These are phyloP conservation scores for Lagenaria siceraria DNA, from an alignment of 306 rosid species.

Conservation along the genomic window DNA sequence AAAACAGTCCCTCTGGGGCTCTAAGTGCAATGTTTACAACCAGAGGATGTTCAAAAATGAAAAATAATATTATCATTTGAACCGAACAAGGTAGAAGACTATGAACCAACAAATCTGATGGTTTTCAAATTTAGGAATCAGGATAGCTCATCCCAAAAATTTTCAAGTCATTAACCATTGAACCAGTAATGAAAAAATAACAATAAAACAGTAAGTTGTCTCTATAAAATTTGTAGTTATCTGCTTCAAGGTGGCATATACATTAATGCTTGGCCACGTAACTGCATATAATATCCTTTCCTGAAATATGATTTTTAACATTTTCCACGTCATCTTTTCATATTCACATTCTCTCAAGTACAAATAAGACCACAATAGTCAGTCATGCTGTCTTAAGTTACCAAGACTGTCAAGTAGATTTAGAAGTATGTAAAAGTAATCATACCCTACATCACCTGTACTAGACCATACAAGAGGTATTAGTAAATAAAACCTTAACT, in stretches of 20 bases:
- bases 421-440: neutral
- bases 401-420: neutral
- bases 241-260: neutral
- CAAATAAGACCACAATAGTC: neutral
- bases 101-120: neutral
- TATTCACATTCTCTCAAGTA: neutral
- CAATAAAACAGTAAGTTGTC: neutral
- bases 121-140: neutral
- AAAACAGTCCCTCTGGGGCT: conserved; percentile 18
- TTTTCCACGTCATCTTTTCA: neutral
- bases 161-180: neutral
- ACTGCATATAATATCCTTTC: neutral
- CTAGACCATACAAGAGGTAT: neutral
- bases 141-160: neutral
- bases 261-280: neutral
- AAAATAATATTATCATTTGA: neutral
- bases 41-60: neutral
- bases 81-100: neutral
- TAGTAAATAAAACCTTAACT: neutral
- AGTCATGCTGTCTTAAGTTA: neutral
- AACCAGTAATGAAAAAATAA: neutral
- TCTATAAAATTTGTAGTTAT: neutral
- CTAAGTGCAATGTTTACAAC: neutral
- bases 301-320: neutral
- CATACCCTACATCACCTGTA: neutral